These are phyloP conservation scores for Pontederia crassipes DNA, from an alignment of 176 grass and related monocot species.

Conservation along the genomic window DNA sequence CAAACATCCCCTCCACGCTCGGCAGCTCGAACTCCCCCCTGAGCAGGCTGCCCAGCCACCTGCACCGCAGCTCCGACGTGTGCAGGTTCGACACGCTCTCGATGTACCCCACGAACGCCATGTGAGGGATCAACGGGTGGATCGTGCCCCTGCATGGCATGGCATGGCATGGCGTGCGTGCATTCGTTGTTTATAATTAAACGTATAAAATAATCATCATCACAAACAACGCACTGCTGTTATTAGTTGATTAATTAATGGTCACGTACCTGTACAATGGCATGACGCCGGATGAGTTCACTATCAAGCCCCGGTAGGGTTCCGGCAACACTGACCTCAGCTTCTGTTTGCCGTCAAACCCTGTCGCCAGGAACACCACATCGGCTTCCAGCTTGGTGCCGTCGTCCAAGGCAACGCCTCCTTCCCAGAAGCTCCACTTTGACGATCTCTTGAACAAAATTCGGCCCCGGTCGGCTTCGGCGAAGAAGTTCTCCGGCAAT, in stretches of 20 bases:
- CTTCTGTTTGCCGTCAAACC: slow-evolving; percentile 36
- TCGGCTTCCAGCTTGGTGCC: slow-evolving; percentile 19
- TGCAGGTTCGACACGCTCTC: slow-evolving; percentile 98
- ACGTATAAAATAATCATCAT: not conserved
- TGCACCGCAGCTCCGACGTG: slow-evolving; percentile 76
- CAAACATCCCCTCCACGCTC: slow-evolving; percentile 36
- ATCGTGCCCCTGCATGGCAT: slow-evolving; percentile 1
- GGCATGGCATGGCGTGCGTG: slow-evolving; percentile 57
- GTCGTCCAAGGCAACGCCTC: slow-evolving; percentile 69
- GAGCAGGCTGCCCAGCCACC: slow-evolving; percentile 60
- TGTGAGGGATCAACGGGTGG: slow-evolving; percentile 22
- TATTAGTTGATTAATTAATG: too few relatives aligned
- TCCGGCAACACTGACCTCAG: slow-evolving; percentile 55
- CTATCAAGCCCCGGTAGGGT: slow-evolving; percentile 40
- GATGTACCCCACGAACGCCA: slow-evolving; percentile 94
- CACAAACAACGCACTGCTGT: not conserved
- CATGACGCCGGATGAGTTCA: slow-evolving; percentile 63
- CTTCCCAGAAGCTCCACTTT: slow-evolving; percentile 64
- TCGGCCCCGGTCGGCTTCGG: slow-evolving; percentile 51
- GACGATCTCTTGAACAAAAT: slow-evolving; percentile 51
- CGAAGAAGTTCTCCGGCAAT: slow-evolving; percentile 58
- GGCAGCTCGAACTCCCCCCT: slow-evolving; percentile 48
- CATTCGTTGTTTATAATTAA: not conserved
- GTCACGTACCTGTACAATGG: slow-evolving; percentile 56
- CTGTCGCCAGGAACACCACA: too few relatives aligned